Base-by-base conservation (phyloP, 148 eudicot species). In the Diospyros kaki region DNA sequence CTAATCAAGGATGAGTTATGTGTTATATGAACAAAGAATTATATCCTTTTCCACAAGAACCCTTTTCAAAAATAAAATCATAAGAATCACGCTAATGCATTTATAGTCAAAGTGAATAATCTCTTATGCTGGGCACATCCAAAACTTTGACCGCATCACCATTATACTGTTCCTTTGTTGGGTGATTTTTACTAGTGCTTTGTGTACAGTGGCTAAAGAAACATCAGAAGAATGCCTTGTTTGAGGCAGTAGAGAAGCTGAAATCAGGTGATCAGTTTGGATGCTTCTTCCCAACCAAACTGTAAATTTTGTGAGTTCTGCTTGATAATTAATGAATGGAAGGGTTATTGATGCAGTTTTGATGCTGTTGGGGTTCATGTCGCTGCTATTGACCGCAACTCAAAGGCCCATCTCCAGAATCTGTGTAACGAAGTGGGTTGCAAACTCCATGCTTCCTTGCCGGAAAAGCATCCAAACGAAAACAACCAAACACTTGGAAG, bases 361-460 rank as follows among this genome's bases (percentile, higher is more conserved):
- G 83, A 85, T 84, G 87, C 76, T 76, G 0, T 17, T 84, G 83
- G 87, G 87, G 53, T 84, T 84, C 40, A 61, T 84, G 63, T 85
- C 87, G 2, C 83, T 85, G 9, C 55, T 79, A 55, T 66, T 85
- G 9, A 75, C 83, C 2, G 83, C 69, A 11, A 82, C 77, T 28
- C 85, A 79, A 79, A 79, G 71, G 18, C 56, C 78, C 1, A 82
- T 85, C 39, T 54, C 85, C 75, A 82, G 77, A 79, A 82, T 85
- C 28, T 85, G 87, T 64, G 63, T 85, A 71, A 74, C 87, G 14
- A 79, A 69, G 17, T 68, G 44, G 7, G 55, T 79, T 5, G 83
- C 87, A 12, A 4, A 82, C 45, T 73, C 72, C 14, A 79, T 85
- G 83, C 85, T 85, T 9, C 87, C 87, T 6, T 85, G 87, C 66